Conservation (phyloP, 2,329 filamentous ascomycete species). For the Dactylellina parvicollis region DNA sequence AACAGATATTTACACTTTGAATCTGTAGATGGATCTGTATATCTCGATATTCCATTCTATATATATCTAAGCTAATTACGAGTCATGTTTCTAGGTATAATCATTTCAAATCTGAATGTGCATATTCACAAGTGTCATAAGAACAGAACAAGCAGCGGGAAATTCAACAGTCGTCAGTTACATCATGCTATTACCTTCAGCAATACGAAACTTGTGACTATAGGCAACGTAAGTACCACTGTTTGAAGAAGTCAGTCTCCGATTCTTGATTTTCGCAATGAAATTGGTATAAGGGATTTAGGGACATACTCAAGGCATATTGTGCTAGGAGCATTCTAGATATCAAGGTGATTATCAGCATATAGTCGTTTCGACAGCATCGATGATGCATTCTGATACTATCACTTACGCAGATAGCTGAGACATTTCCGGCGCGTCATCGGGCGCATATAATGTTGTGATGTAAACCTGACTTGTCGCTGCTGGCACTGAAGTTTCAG, state of each 20-base stretch:
- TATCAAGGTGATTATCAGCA: slow-evolving; percentile 18
- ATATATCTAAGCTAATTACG: too few relatives aligned
- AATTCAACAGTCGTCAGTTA: neutral
- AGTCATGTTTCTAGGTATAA: too few relatives aligned
- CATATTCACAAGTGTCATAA: too few relatives aligned
- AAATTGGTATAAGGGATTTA: neutral
- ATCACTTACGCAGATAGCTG: slow-evolving; percentile 57
- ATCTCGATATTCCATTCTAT: too few relatives aligned
- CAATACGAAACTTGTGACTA: slow-evolving; percentile 38
- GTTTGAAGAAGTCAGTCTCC: neutral
- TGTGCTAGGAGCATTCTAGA: slow-evolving; percentile 57
- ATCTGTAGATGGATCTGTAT: too few relatives aligned
- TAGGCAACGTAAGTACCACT: slow-evolving; percentile 44
- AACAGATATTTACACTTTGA: too few relatives aligned
- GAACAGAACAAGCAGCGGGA: too few relatives aligned
- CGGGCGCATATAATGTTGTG: slow-evolving; percentile 57
- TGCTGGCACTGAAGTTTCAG: slow-evolving; percentile 55
- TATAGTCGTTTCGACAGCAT: slow-evolving; percentile 2
- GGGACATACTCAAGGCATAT: slow-evolving; percentile 56
- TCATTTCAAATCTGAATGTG: too few relatives aligned
- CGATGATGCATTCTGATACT: neutral
- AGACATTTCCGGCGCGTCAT: slow-evolving; percentile 57
- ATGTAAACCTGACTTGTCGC: slow-evolving; percentile 58
- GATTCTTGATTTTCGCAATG: neutral
- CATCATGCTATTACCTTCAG: slow-evolving; percentile 27